Evolutionary conservation across 805 yeast species (phyloP), one percentile per base, ranked within the genome.

Genomic region (Yarrowia sp.): DNA sequence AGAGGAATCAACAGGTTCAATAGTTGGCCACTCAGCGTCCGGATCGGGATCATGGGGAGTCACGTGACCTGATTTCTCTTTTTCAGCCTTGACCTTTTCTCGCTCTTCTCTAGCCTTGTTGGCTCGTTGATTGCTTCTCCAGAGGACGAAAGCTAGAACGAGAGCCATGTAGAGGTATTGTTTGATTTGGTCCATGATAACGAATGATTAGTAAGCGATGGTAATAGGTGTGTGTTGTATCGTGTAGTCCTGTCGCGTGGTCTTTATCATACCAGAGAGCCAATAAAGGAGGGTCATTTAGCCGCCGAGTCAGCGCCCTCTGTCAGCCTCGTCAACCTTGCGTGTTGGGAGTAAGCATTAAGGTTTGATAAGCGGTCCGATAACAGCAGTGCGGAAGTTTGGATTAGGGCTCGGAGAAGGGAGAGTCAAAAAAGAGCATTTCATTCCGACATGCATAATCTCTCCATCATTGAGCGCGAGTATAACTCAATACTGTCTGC

Each of bases 171-270:
- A 51, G 11, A 51, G 18, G 10, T 36, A 51, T 14, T 38, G 43
- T 22, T 17, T 36, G 43, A 51, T 22, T 18, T 28, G 28, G 35
- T 51, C 58, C 58, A 51, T 48, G 53, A n/a, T n/a, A n/a, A n/a
- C n/a, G n/a, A n/a, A n/a, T n/a, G n/a, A 14, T 22, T 13, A 3
- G 13, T 14, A 22, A 10, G 48, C 38, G 38, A 35, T 35, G 11
- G 3, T 33, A 2, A 4, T 22, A 11, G 10, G 47, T 28, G 2
- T 31, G 18, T 31, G 51, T 45, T 18, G 36, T 31, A 8, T 45
- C 15, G 18, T 28, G 35, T 11, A 5, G 13, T 18, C 28, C n/a
- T n/a, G 13, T 44, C 18, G 11, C n/a, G 48, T 28, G n/a, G 32
- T 22, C 15, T 43, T 43, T 43, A 43, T 43, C 47, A 22, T 18